Evolutionary conservation across 2,329 filamentous ascomycete genomes (phyloP), one percentile per base, ranked within the genome.

Genomic region (Ascochyta pisi): DNA sequence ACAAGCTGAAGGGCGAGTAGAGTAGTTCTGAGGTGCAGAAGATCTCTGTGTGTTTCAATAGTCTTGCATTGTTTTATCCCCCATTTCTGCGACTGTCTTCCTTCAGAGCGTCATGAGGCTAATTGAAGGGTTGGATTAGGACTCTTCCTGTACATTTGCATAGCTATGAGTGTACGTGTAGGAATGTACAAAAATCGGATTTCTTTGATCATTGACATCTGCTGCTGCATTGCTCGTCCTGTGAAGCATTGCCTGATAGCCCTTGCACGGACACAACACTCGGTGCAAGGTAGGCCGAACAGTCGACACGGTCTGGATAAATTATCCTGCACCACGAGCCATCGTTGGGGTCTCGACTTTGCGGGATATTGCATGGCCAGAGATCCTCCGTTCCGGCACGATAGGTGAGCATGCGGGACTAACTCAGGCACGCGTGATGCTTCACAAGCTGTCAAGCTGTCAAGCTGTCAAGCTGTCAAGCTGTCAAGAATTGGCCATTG

Each of bases 1-100:
- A 87, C 61, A 86, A 85, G 75, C 77, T 88, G 54, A 88, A 88
- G 81, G 85, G 86, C 62, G 84, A 87, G 78, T 87, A 82, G 33
- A 41, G 23, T 12, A 40, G 29, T 24, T 41, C 26, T 26, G 44
- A 44, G 42, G 31, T 44, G 33, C 19, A 34, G 27, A 43, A 40
- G 33, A 10, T 43, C 47, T 50, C 41, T 37, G 27, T 34, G n/a
- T 54, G 24, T 60, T 48, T 22, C 48, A 39, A 34, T 56, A 56
- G 38, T 47, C 37, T 63, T 58, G 58, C 59, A 60, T 57, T 64
- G 48, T 48, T 61, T 57, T 60, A 60, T 63, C 57, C 56, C 58
- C 54, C 53, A 53, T 49, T 50, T 51, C 29, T 58, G 50, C 55
- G 50, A 50, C 38, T 42, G n/a, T 46, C 19, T 9, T 48, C 31